A percentile compares a stretch with the other conserved stretches of the same genome.
phyloP scores from a whole-genome alignment of 208 protist genomes.

The Trypanosoma scelopori region DNA sequence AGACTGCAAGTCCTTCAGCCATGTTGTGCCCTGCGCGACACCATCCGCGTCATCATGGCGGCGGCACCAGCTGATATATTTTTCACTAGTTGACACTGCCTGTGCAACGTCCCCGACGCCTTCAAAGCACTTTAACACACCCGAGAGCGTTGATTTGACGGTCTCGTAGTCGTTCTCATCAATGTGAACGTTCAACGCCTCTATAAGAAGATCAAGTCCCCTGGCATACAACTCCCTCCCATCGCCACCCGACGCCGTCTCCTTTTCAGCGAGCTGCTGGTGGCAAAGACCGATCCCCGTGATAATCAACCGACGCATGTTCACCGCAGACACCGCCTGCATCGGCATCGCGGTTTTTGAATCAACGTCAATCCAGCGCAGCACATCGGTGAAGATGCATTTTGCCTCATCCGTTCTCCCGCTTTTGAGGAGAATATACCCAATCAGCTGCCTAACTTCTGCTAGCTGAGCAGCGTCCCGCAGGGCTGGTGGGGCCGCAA shows the following conservation, averaged over 20 bases:
- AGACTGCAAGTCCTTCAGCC: constrained; percentile 48
- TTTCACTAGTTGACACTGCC: constrained; percentile 75
- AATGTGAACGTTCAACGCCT: constrained; percentile 81
- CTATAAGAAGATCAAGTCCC: constrained; percentile 84
- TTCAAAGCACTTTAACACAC: constrained; percentile 81
- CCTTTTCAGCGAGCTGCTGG: constrained; percentile 37
- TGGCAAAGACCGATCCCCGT: constrained; percentile 65
- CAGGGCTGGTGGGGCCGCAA: constrained; percentile 35
- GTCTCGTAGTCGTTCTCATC: constrained; percentile 77
- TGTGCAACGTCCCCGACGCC: constrained; percentile 78
- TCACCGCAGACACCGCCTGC: constrained; percentile 83
- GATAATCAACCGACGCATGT: constrained; percentile 80
- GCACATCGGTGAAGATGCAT: constrained; percentile 61
- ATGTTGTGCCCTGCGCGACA: constrained; percentile 53
- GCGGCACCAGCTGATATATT: constrained; percentile 88
- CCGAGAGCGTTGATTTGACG: constrained; percentile 74
- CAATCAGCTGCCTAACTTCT: constrained; percentile 79
- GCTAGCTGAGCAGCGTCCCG: constrained; percentile 75
- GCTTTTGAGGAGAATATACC: constrained; percentile 53
- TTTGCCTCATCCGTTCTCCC: constrained; percentile 51
- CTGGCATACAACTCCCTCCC: constrained; percentile 67
- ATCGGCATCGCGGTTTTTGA: constrained; percentile 80
- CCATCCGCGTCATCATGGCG: constrained; percentile 72
- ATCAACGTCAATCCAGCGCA: constrained; percentile 87
- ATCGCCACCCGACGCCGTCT: constrained; percentile 37